Percentiles rank a stretch among this genome's conserved stretches.
These are phyloP conservation scores for Aspergillus vadensis DNA, from an alignment of 2,329 filamentous ascomycete genomes.

Conservation along the genomic window DNA sequence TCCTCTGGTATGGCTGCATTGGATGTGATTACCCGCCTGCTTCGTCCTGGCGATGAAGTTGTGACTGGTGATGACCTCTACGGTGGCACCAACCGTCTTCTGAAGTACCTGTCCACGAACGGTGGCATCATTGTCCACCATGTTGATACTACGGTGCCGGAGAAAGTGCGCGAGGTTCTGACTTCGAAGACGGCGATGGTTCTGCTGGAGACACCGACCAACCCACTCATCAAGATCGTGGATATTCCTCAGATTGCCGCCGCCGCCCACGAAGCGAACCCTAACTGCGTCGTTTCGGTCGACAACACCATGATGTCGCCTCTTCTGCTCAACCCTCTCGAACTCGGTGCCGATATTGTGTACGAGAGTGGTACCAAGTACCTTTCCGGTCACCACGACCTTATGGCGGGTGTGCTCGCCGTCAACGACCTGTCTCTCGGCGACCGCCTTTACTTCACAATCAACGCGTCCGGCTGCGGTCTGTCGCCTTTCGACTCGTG, in stretches of 20 bases:
- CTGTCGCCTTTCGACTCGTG: slow-evolving; percentile 95
- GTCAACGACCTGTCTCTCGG: slow-evolving; percentile 80
- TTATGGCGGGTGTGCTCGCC: slow-evolving; percentile 97
- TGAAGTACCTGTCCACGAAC: slow-evolving; percentile 88
- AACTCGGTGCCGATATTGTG: slow-evolving; percentile 91
- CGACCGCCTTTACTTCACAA: slow-evolving; percentile 92
- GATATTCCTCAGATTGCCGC: slow-evolving; percentile 81
- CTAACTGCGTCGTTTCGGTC: slow-evolving; percentile 80
- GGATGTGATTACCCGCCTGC: slow-evolving; percentile 89
- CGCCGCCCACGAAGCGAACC: slow-evolving; percentile 74
- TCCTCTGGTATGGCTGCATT: slow-evolving; percentile 96
- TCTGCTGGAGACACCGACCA: slow-evolving; percentile 92
- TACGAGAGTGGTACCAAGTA: slow-evolving; percentile 99
- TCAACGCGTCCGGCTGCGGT: slow-evolving; percentile 94
- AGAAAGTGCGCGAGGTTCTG: slow-evolving; percentile 68
- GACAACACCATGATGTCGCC: slow-evolving; percentile 99
- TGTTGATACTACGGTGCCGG: slow-evolving; percentile 84
- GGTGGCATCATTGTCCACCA: slow-evolving; percentile 93
- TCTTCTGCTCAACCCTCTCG: slow-evolving; percentile 88
- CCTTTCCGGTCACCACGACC: slow-evolving; percentile 94
- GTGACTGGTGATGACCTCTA: slow-evolving; percentile 97
- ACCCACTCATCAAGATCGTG: slow-evolving; percentile 96
- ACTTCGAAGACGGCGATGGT: slow-evolving; percentile 90
- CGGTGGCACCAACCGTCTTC: slow-evolving; percentile 87
- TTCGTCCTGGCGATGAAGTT: slow-evolving; percentile 93